Conservation (phyloP, 23 red algal genomes). For the Gracilaria gracilis region DNA sequence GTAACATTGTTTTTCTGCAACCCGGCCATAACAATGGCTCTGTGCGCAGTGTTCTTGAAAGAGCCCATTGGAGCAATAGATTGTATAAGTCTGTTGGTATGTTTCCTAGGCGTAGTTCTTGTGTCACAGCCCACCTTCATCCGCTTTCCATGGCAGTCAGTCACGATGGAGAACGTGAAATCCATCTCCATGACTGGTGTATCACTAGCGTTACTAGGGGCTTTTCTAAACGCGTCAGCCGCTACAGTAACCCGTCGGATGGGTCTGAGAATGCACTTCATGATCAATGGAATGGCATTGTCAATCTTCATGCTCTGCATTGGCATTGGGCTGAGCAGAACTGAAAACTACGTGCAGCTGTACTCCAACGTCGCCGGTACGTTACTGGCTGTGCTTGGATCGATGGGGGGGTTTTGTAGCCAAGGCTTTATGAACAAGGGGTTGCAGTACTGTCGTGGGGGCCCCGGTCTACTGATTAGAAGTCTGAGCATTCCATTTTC, state of each 20-base stretch:
- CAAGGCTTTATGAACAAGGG: slow-evolving; percentile 44
- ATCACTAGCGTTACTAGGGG: neutral
- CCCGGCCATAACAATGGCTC: neutral
- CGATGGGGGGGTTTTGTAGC: slow-evolving; percentile 15
- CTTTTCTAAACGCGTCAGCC: neutral
- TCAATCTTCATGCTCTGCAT: neutral
- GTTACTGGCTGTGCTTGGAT: neutral
- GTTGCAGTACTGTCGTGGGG: slow-evolving; percentile 38
- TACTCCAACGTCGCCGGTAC: neutral
- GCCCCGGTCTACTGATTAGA: slow-evolving; percentile 35
- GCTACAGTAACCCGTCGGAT: slow-evolving; percentile 12
- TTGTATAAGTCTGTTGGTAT: neutral
- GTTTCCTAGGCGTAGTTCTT: slow-evolving; percentile 13
- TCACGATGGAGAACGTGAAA: neutral
- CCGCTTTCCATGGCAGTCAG: neutral
- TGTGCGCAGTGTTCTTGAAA: neutral
- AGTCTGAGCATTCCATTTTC: slow-evolving; percentile 41
- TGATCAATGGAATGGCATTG: neutral
- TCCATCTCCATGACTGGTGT: neutral
- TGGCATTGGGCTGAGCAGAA: neutral
- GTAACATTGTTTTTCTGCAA: slow-evolving; percentile 2
- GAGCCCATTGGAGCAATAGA: slow-evolving; percentile 5
- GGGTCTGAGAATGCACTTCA: slow-evolving; percentile 7
- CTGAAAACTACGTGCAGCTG: neutral
- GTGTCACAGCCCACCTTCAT: slow-evolving; percentile 15